These are phyloP conservation scores for Vigna trinervia DNA, from an alignment of 306 rosid genomes.

Conservation along the genomic window DNA sequence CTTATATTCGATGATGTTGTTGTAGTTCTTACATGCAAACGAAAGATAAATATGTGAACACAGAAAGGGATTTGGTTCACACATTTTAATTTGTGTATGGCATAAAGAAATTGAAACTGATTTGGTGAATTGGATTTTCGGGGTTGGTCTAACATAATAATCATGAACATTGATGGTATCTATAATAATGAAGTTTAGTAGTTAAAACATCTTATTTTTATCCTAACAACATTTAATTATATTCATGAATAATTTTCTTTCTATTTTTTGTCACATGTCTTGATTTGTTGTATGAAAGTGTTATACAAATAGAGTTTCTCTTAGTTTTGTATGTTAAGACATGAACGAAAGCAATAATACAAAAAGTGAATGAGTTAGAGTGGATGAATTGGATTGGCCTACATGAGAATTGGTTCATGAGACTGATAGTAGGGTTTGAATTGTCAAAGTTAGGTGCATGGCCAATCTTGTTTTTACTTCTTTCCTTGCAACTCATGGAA, in stretches of 20 bases:
- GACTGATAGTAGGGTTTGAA: constrained; percentile 22
- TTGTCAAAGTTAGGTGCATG: constrained; percentile 19
- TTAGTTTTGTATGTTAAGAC: constrained; percentile 3
- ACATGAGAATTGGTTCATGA: constrained; percentile 26
- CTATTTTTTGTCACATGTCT: background rate
- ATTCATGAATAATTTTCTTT: background rate
- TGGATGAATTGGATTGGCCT: constrained; percentile 14
- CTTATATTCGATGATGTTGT: background rate
- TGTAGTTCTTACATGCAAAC: background rate
- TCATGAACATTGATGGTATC: background rate
- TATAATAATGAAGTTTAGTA: background rate
- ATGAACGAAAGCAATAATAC: background rate
- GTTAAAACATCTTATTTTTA: constrained; percentile 18
- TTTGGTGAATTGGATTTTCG: background rate
- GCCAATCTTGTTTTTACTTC: constrained; percentile 25
- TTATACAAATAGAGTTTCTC: background rate
- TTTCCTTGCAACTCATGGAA: constrained; percentile 7
- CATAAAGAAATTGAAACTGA: constrained; percentile 26
- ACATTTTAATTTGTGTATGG: background rate
- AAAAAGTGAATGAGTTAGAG: background rate
- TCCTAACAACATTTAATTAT: background rate
- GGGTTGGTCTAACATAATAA: constrained; percentile 26
- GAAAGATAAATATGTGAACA: background rate
- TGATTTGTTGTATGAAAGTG: background rate
- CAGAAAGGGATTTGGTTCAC: constrained; percentile 34